phyloP scores from a whole-genome alignment of 179 eudicot species.

The Heliamphora pulchella region DNA sequence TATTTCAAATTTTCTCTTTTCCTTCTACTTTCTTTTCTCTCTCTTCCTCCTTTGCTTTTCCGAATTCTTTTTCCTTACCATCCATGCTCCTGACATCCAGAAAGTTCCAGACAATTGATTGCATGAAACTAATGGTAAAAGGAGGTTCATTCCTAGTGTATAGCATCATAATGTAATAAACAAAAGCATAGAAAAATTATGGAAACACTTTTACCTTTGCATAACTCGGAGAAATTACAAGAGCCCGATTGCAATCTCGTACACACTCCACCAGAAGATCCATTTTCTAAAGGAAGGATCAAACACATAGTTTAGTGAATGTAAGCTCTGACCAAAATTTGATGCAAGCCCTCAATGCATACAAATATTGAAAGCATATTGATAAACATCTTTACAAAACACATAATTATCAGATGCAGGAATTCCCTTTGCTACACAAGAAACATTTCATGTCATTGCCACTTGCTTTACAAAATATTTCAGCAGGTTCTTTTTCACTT shows the following conservation, averaged over 20 bases:
- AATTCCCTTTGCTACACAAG: background rate
- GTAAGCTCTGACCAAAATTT: background rate
- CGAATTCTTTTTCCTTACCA: background rate
- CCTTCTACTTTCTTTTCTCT: background rate
- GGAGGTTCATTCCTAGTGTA: background rate
- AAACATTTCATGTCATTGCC: too few species aligned
- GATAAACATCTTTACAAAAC: too few species aligned
- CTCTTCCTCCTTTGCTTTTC: background rate
- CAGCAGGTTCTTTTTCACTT: too few species aligned
- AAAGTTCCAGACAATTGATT: background rate
- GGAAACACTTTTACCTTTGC: conserved; percentile 46
- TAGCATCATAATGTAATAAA: background rate
- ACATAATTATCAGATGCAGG: background rate
- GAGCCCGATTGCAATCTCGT: conserved; percentile 74
- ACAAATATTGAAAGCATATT: background rate
- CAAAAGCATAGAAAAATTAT: background rate
- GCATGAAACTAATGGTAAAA: background rate
- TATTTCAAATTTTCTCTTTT: too few species aligned
- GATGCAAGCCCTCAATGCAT: background rate
- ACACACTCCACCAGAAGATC: conserved; percentile 58
- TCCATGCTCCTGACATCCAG: background rate
- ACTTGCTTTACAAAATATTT: too few species aligned
- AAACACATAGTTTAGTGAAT: background rate
- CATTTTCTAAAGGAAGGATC: conserved; percentile 47
- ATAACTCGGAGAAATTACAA: conserved; percentile 47